Conservation (phyloP, 2,329 filamentous ascomycete genomes). For the Lasiodiplodia theobromae region DNA sequence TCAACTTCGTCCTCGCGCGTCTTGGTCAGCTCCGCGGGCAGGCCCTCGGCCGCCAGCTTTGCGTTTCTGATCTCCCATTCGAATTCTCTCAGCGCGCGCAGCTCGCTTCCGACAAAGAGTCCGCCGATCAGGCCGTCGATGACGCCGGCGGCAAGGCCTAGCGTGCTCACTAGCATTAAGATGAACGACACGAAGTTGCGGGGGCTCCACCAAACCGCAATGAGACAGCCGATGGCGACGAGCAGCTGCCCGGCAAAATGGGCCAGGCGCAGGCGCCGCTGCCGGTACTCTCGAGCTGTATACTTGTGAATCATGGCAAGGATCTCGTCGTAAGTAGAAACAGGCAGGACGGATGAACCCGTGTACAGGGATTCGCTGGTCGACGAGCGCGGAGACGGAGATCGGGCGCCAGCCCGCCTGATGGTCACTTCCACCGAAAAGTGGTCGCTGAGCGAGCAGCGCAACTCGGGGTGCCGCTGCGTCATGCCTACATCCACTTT, state of each 20-base stretch:
- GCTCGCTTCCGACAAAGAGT: constrained; percentile 84
- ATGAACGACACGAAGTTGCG: constrained; percentile 79
- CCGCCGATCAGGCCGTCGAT: constrained; percentile 86
- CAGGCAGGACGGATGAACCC: constrained; percentile 43
- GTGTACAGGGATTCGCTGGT: constrained; percentile 9
- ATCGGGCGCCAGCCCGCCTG: constrained; percentile 34
- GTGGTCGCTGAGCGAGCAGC: constrained; percentile 91
- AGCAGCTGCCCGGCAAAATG: constrained; percentile 76
- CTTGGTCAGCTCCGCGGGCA: constrained; percentile 13
- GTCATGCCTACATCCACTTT: constrained; percentile 79
- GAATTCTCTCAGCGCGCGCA: constrained; percentile 86
- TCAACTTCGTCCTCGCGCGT: not conserved
- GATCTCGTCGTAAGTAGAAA: constrained; percentile 73
- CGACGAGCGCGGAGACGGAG: constrained; percentile 6
- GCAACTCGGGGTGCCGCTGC: constrained; percentile 78
- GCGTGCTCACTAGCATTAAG: constrained; percentile 78
- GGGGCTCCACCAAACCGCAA: constrained; percentile 87
- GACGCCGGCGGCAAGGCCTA: constrained; percentile 77
- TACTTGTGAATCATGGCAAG: constrained; percentile 75
- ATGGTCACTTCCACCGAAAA: constrained; percentile 89
- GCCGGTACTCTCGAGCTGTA: constrained; percentile 71
- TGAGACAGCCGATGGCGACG: constrained; percentile 74
- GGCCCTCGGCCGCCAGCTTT: constrained; percentile 43
- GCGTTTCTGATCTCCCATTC: constrained; percentile 88
- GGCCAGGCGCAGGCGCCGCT: constrained; percentile 72